Percentiles rank a stretch among this genome's conserved stretches.
Evolutionary conservation across 2,329 filamentous ascomycete species (phyloP).

Genomic region (Didymella pinodella): DNA sequence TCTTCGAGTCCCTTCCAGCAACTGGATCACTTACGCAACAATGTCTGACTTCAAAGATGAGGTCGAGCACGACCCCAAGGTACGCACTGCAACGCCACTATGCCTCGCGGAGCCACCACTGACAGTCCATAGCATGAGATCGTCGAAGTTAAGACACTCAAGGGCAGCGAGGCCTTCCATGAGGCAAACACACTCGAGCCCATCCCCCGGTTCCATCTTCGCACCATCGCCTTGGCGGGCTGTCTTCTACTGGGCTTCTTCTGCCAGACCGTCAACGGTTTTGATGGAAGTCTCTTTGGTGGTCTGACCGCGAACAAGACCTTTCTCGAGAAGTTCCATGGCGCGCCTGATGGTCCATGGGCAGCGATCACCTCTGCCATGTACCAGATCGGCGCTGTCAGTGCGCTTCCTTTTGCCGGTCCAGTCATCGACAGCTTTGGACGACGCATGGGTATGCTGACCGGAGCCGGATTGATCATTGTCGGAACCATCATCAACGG

Average conservation of each 20-base stretch:
- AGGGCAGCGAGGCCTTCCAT: conserved; percentile 2
- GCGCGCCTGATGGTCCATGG: conserved; percentile 1
- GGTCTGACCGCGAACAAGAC: conserved; percentile 1
- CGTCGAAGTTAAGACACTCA: conserved; percentile 1
- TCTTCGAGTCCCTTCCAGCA: not conserved
- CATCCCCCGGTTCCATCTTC: not conserved
- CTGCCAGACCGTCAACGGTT: conserved; percentile 2
- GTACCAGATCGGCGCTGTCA: conserved; percentile 4
- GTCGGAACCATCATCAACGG: conserved; percentile 1
- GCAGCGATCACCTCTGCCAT: conserved; percentile 3
- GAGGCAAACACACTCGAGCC: conserved; percentile 1
- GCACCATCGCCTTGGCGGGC: not conserved
- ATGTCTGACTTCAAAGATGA: not conserved
- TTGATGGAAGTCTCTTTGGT: not conserved
- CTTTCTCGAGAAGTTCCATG: not conserved
- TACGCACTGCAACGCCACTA: not conserved
- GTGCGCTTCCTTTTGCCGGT: conserved; percentile 1
- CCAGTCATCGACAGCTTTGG: not conserved
- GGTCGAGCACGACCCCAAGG: conserved; percentile 2
- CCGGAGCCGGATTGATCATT: not conserved
- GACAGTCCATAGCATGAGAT: not conserved
- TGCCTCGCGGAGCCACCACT: not conserved
- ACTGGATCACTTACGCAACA: not conserved
- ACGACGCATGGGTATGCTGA: not conserved
- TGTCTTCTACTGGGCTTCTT: conserved; percentile 3